Conservation (phyloP, 2,329 filamentous ascomycete species). For the Fusarium gaditjirri region DNA sequence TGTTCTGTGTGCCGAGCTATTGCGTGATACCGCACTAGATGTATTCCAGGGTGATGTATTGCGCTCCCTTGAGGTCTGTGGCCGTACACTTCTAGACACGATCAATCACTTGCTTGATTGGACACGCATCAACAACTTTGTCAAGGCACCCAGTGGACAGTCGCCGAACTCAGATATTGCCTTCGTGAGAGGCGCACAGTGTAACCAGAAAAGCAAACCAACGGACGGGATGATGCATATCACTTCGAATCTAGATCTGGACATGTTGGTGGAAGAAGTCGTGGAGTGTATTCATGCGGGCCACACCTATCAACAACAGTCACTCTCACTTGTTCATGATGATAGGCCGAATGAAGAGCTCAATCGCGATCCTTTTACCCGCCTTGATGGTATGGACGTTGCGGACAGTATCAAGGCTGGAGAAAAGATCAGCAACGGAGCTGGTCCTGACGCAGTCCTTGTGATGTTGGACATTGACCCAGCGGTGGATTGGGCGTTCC, state of each 20-base stretch:
- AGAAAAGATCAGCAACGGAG: background rate
- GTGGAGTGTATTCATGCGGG: conserved; percentile 60
- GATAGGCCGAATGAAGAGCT: background rate
- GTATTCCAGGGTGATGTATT: conserved; percentile 60
- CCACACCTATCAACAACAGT: conserved; percentile 35
- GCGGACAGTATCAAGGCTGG: background rate
- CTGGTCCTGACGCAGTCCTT: conserved; percentile 24
- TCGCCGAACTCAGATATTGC: background rate
- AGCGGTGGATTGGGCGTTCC: conserved; percentile 62
- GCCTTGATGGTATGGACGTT: conserved; percentile 26
- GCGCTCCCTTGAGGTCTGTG: conserved; percentile 61
- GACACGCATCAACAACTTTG: conserved; percentile 62
- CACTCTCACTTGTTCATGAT: conserved; percentile 13
- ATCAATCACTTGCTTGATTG: conserved; percentile 65
- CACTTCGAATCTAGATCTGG: conserved; percentile 43
- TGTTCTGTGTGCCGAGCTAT: conserved; percentile 62
- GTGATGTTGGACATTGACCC: conserved; percentile 54
- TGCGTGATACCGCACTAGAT: conserved; percentile 61
- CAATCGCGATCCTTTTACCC: conserved; percentile 1
- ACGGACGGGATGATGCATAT: conserved; percentile 34
- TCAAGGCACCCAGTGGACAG: conserved; percentile 6
- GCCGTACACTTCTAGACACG: conserved; percentile 63
- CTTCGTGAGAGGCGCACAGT: background rate
- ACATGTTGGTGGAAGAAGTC: conserved; percentile 58
- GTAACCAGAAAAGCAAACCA: background rate